phyloP scores from a whole-genome alignment of 768 basidiomycete genomes.

The Leccinum broughii region DNA sequence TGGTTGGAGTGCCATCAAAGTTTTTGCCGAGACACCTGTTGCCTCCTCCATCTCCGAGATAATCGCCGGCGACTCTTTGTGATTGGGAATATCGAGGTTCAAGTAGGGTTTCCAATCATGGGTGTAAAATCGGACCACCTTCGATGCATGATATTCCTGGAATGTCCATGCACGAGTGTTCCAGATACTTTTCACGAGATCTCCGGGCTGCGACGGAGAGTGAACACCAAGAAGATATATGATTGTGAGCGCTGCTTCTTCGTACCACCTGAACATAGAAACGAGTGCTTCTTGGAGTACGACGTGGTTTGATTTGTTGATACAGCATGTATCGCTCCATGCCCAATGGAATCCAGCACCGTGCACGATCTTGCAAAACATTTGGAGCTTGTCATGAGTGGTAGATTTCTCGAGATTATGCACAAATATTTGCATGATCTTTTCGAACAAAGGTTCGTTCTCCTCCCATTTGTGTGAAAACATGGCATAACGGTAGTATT shows the following conservation, averaged over 20 bases:
- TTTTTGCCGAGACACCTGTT: too few relatives aligned
- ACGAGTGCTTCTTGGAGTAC: neutral
- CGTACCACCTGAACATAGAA: neutral
- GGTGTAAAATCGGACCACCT: neutral
- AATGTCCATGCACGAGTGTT: constrained; percentile 1
- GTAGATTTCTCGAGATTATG: neutral
- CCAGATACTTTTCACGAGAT: neutral
- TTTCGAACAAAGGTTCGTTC: neutral
- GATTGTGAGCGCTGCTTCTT: neutral
- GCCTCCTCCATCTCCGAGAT: neutral
- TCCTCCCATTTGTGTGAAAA: neutral
- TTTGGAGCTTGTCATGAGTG: neutral
- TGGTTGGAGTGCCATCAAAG: too few relatives aligned
- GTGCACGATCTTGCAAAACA: neutral
- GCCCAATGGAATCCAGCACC: neutral
- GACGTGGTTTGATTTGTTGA: neutral
- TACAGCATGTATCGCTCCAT: neutral
- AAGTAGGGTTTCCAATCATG: neutral
- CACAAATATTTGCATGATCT: neutral
- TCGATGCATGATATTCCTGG: neutral
- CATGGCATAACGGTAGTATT: neutral
- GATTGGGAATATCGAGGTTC: neutral
- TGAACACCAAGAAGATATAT: neutral
- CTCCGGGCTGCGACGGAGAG: neutral
- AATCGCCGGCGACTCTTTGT: neutral